Conservation (phyloP, 1,284 basidiomycete species). For the Boletus smithii region DNA sequence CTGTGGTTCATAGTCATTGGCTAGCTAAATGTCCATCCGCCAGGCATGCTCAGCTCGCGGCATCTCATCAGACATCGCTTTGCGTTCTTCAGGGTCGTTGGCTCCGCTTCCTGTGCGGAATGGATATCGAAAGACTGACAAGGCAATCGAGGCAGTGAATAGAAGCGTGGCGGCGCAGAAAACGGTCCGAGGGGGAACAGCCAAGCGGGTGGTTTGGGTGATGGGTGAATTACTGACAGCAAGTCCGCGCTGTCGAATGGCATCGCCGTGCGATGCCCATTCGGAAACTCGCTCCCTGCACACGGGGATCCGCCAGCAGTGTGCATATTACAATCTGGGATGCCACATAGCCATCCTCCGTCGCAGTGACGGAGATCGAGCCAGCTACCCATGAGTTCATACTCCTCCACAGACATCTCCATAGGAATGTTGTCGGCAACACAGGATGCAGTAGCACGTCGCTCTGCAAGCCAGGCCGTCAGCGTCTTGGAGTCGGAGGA, state of each 20-base stretch:
- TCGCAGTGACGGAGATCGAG: slow-evolving; percentile 27
- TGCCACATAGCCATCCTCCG: slow-evolving; percentile 29
- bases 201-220: slow-evolving; percentile 4
- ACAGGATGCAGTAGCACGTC: slow-evolving; percentile 23
- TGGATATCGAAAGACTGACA: slow-evolving; percentile 20
- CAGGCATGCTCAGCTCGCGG: slow-evolving; percentile 37
- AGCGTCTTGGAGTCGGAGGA: slow-evolving; percentile 38
- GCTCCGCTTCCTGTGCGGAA: slow-evolving; percentile 15
- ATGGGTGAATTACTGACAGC: slow-evolving; percentile 4
- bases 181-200: slow-evolving; percentile 15
- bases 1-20: background rate
- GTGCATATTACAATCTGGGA: slow-evolving; percentile 31
- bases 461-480: slow-evolving; percentile 40
- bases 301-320: slow-evolving; percentile 25
- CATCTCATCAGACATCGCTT: slow-evolving; percentile 13
- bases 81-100: slow-evolving; percentile 2
- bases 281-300: slow-evolving; percentile 8
- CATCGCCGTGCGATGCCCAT: slow-evolving; percentile 24
- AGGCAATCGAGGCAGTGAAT: slow-evolving; percentile 31
- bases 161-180: slow-evolving; percentile 15
- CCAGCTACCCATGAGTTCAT: slow-evolving; percentile 50
- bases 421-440: slow-evolving; percentile 20
- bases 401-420: slow-evolving; percentile 43
- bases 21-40: slow-evolving; percentile 34
- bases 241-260: slow-evolving; percentile 25